Evolutionary conservation across 192 early-diverging fungal genomes (phyloP).

Genomic region (Funneliformis geosporum): DNA sequence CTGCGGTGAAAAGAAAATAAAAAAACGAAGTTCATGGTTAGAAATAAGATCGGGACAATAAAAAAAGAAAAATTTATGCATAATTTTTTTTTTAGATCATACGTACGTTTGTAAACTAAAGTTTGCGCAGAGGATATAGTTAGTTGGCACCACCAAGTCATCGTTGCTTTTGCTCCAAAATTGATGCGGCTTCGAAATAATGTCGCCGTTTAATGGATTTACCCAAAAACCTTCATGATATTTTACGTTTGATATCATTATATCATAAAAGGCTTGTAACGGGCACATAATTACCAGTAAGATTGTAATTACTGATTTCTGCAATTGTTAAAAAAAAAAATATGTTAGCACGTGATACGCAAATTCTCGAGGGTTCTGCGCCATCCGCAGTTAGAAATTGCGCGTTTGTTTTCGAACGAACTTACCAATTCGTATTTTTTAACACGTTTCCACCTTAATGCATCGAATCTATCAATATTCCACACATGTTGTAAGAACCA

Average conservation of each 20-base stretch:
- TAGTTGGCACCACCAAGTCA: conserved; percentile 11
- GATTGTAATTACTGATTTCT: conserved; percentile 29
- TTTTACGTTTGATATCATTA: conserved; percentile 36
- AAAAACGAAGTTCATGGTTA: background rate
- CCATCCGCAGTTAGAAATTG: background rate
- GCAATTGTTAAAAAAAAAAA: background rate
- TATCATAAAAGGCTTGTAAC: conserved; percentile 25
- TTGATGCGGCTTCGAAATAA: conserved; percentile 29
- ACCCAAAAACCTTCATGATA: conserved; percentile 41
- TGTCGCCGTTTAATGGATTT: conserved; percentile 32
- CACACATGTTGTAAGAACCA: conserved; percentile 31
- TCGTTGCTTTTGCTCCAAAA: conserved; percentile 37
- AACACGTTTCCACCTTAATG: conserved; percentile 20
- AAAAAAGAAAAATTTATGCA: no score
- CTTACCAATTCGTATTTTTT: conserved; percentile 29
- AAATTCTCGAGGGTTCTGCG: background rate
- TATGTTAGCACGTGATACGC: background rate
- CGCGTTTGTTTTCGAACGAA: background rate
- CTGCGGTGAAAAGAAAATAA: conserved; percentile 28
- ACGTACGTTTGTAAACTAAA: conserved; percentile 48
- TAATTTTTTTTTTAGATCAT: background rate
- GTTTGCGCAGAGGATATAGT: conserved; percentile 43
- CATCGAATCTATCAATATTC: conserved; percentile 22
- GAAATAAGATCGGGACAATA: no score
- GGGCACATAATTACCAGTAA: conserved; percentile 18